Conservation (phyloP, 768 basidiomycete species). For the Suillus tomentosus region DNA sequence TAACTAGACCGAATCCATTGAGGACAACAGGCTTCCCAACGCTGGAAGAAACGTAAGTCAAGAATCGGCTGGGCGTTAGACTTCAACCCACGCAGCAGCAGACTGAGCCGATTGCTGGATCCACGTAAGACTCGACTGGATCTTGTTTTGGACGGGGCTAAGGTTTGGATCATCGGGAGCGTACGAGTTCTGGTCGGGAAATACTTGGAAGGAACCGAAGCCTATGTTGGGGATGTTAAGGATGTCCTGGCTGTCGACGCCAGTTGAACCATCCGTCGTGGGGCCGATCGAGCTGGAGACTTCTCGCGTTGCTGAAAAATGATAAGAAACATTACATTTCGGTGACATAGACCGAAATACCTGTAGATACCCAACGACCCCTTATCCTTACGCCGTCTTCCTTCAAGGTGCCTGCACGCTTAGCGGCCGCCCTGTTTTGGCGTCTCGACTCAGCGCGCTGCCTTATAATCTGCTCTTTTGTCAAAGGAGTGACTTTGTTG, state of each 20-base stretch:
- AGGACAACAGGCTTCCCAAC: slow-evolving; percentile 56
- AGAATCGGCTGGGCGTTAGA: not conserved
- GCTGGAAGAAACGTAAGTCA: slow-evolving; percentile 33
- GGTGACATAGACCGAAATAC: slow-evolving; percentile 33
- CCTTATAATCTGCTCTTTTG: slow-evolving; percentile 46
- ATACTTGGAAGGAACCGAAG: slow-evolving; percentile 63
- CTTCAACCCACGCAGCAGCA: slow-evolving; percentile 42
- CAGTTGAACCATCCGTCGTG: slow-evolving; percentile 61
- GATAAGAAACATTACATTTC: slow-evolving; percentile 10
- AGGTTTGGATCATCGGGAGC: slow-evolving; percentile 49
- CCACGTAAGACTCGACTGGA: slow-evolving; percentile 57
- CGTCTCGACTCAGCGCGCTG: slow-evolving; percentile 53
- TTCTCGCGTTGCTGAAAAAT: slow-evolving; percentile 44
- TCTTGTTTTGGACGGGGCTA: slow-evolving; percentile 51
- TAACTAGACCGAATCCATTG: slow-evolving; percentile 64
- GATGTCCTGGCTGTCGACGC: slow-evolving; percentile 70
- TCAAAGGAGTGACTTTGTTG: slow-evolving; percentile 42
- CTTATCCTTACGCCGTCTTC: slow-evolving; percentile 50
- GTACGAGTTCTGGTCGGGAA: slow-evolving; percentile 69
- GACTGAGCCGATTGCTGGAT: slow-evolving; percentile 50
- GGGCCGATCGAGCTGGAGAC: slow-evolving; percentile 50
- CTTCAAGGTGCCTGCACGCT: slow-evolving; percentile 34
- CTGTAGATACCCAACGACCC: slow-evolving; percentile 60
- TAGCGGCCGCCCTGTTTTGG: slow-evolving; percentile 39
- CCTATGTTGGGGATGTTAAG: slow-evolving; percentile 55